phyloP scores from a whole-genome alignment of 2,329 filamentous ascomycete genomes.

The Coleophoma eucalyptorum region DNA sequence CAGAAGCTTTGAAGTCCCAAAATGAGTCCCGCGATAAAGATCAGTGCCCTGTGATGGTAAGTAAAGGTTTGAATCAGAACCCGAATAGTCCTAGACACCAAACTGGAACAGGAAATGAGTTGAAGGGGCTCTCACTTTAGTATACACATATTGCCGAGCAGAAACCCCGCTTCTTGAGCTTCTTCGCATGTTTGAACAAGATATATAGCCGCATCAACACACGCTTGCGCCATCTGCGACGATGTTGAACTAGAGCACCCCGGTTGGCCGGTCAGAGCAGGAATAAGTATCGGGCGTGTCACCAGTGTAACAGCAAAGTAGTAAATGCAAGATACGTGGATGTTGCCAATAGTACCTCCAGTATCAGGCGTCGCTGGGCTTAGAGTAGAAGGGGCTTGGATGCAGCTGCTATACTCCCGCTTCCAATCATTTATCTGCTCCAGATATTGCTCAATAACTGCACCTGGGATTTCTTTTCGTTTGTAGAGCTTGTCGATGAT shows the following conservation, averaged over 20 bases:
- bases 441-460: not conserved
- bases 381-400: not conserved
- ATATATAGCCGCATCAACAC: constrained; percentile 4
- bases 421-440: not conserved
- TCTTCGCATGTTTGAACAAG: constrained; percentile 1
- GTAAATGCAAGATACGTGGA: constrained; percentile 3
- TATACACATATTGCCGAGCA: constrained; percentile 5
- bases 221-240: constrained; percentile 9
- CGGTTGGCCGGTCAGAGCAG: not conserved
- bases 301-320: constrained; percentile 5
- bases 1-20: constrained; percentile 1
- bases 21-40: constrained; percentile 3
- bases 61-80: not conserved
- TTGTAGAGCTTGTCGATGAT: not conserved
- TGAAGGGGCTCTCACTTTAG: not conserved
- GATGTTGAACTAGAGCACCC: constrained; percentile 23
- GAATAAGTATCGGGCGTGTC: constrained; percentile 3
- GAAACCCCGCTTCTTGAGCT: not conserved
- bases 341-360: not conserved
- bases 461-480: constrained; percentile 3
- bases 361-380: not conserved
- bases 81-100: not conserved
- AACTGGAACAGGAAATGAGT: not conserved
- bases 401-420: constrained; percentile 24
- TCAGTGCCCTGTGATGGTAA: not conserved